phyloP scores from a whole-genome alignment of 75 land plant genomes.

The Isoetes taiwanensis region DNA sequence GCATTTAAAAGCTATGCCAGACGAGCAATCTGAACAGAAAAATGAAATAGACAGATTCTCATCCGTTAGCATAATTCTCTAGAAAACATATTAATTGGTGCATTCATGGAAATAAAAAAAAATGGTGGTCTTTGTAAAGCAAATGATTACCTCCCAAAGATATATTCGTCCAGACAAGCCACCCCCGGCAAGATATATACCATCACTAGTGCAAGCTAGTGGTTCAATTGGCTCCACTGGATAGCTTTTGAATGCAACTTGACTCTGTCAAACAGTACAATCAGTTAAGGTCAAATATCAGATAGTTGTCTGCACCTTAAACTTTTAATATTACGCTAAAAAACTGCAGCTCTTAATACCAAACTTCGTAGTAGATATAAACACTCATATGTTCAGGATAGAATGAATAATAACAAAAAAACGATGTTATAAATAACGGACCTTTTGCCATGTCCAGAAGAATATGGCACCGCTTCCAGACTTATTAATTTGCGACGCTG shows the following conservation, averaged over 20 bases:
- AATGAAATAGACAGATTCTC: not conserved
- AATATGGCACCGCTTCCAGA: conserved; percentile 42
- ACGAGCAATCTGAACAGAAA: not conserved
- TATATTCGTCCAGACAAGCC: conserved; percentile 69
- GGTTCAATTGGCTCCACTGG: conserved; percentile 73
- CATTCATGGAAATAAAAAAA: no score
- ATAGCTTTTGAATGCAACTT: conserved; percentile 61
- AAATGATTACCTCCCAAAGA: conserved; percentile 59
- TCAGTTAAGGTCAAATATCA: not conserved
- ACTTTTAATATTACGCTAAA: no score
- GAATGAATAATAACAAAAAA: not conserved
- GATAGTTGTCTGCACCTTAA: not conserved
- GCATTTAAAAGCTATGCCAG: no score
- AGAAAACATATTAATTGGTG: no score
- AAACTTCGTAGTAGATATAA: no score
- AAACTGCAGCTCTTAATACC: no score
- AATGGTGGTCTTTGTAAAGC: no score
- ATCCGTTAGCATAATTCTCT: not conserved
- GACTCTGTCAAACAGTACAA: conserved; percentile 30
- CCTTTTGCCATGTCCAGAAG: conserved; percentile 68
- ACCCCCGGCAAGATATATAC: conserved; percentile 66
- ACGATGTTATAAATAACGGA: not conserved
- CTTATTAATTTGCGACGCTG: conserved; percentile 55
- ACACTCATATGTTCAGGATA: not conserved
- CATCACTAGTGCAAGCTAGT: conserved; percentile 53